Percentiles rank a stretch among this genome's conserved stretches.
Conservation (phyloP, 352 stramenopile species). For the Ophiocytium majus region DNA sequence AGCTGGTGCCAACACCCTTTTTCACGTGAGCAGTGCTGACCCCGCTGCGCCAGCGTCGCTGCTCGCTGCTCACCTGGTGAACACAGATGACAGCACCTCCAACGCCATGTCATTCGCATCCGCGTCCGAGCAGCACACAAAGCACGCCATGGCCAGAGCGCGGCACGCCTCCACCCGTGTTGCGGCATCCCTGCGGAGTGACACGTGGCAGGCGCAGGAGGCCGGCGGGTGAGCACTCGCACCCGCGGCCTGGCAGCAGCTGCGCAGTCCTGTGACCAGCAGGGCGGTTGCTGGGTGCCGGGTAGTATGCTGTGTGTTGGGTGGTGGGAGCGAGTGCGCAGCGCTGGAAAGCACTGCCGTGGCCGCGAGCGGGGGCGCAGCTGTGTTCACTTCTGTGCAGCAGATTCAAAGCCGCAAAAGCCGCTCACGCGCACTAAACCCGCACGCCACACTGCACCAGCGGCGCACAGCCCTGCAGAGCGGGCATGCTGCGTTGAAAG, state of each 20-base stretch:
- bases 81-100: conserved; percentile 63
- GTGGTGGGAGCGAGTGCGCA: background rate
- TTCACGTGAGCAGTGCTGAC: background rate
- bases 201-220: background rate
- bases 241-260: too few species aligned
- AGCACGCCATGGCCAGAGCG: conserved; percentile 64
- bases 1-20: background rate
- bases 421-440: background rate
- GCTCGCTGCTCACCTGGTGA: conserved; percentile 28
- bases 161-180: conserved; percentile 64
- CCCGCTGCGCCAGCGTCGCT: too few species aligned
- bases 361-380: background rate
- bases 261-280: too few species aligned
- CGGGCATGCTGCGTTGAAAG: too few species aligned
- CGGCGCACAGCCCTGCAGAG: background rate
- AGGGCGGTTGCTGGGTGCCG: background rate
- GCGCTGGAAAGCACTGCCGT: background rate
- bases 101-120: conserved; percentile 57
- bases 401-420: background rate
- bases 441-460: background rate
- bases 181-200: conserved; percentile 17
- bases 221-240: background rate
- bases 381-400: background rate
- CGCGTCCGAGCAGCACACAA: conserved; percentile 64
- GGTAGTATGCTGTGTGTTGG: background rate